These are phyloP conservation scores for Ballota nigra DNA, from an alignment of 257 asterid genomes.

Conservation along the genomic window DNA sequence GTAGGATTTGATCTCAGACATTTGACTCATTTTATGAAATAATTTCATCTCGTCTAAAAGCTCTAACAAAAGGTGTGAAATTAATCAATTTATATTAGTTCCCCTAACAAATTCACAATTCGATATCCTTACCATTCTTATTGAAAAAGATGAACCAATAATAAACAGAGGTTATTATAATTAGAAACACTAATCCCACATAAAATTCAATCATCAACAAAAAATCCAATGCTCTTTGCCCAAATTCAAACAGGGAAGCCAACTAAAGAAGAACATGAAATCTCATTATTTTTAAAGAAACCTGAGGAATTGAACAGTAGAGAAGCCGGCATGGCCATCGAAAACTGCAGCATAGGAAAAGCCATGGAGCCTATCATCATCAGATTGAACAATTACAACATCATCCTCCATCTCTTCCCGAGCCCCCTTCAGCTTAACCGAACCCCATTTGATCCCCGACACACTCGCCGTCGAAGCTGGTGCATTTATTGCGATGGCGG, in stretches of 20 bases:
- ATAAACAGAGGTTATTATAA: neutral
- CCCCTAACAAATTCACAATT: no score
- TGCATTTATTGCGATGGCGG: slow-evolving; percentile 76
- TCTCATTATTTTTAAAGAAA: slow-evolving; percentile 16
- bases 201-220: neutral
- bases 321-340: slow-evolving; percentile 94
- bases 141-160: no score
- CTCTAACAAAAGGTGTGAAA: no score
- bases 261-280: neutral
- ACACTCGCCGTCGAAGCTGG: slow-evolving; percentile 54
- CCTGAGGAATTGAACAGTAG: slow-evolving; percentile 82
- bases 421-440: slow-evolving; percentile 64
- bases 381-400: slow-evolving; percentile 53
- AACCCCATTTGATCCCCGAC: slow-evolving; percentile 77
- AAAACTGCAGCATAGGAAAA: slow-evolving; percentile 86
- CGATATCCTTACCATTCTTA: no score
- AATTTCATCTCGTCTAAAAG: no score
- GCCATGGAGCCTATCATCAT: slow-evolving; percentile 60
- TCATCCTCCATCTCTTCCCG: slow-evolving; percentile 99
- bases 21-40: no score
- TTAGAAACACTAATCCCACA: neutral
- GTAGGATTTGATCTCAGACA: no score
- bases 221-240: neutral
- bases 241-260: neutral
- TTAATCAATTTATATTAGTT: no score